Evolutionary conservation across 257 asterid species (phyloP).

Genomic region (Nicotiana tomentosiformis): DNA sequence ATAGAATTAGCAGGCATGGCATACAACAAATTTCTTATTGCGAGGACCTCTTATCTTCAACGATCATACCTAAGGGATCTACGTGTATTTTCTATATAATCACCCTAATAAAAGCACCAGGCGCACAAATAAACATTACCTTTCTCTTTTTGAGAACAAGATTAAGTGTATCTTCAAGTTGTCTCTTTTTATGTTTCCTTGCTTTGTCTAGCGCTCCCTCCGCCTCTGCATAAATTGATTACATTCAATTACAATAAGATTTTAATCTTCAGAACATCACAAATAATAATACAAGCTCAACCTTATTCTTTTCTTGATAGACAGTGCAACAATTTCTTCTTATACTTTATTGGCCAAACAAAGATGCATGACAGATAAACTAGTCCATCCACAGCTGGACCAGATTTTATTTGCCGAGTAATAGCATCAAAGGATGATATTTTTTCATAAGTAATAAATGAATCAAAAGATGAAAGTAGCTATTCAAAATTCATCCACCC

Average conservation of each 20-base stretch:
- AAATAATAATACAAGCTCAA: neutral
- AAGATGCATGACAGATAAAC: neutral
- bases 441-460: neutral
- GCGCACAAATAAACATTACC: conserved; percentile 31
- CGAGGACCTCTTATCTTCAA: no score
- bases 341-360: neutral
- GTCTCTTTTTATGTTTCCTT: conserved; percentile 96
- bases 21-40: no score
- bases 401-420: neutral
- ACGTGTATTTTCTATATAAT: no score
- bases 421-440: neutral
- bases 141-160: conserved; percentile 88
- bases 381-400: neutral
- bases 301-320: neutral
- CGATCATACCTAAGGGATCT: no score
- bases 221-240: conserved; percentile 58
- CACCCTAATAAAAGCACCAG: no score
- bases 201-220: conserved; percentile 99
- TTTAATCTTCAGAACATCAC: neutral
- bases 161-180: conserved; percentile 92
- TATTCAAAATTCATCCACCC: neutral
- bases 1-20: no score
- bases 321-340: neutral
- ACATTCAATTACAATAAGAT: neutral
- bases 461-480: neutral